Evolutionary conservation across 208 protist genomes (phyloP).

Genomic region (Histomonas meleagridis): DNA sequence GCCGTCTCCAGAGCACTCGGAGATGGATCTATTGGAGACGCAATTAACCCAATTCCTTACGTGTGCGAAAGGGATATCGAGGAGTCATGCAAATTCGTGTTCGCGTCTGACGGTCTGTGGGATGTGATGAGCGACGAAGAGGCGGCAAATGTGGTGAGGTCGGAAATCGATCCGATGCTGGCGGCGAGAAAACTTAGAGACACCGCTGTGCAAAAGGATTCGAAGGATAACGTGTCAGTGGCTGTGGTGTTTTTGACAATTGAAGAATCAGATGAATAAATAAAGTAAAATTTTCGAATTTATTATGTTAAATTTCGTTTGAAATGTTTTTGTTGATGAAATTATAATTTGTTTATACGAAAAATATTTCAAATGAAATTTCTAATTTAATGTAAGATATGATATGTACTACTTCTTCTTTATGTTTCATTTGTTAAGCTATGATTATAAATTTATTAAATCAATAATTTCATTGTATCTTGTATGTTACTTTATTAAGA

Average conservation of each 20-base stretch:
- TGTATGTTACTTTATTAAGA: too few relatives aligned
- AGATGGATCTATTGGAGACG: neutral
- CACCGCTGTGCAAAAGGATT: neutral
- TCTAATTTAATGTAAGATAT: too few relatives aligned
- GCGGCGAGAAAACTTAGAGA: neutral
- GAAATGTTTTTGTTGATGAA: too few relatives aligned
- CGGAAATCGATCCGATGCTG: neutral
- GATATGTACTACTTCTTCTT: too few relatives aligned
- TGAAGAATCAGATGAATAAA: too few relatives aligned
- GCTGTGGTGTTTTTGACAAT: neutral
- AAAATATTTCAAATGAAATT: too few relatives aligned
- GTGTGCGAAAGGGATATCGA: neutral
- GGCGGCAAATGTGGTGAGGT: neutral
- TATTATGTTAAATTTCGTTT: too few relatives aligned
- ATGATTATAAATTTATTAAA: too few relatives aligned
- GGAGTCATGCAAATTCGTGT: neutral
- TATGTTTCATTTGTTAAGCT: too few relatives aligned
- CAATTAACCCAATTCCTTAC: neutral
- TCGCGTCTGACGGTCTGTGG: conserved; percentile 20
- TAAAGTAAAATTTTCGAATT: too few relatives aligned
- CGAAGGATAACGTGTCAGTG: neutral
- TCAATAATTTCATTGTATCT: too few relatives aligned
- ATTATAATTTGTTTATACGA: too few relatives aligned
- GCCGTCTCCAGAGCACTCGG: neutral
- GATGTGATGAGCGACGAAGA: neutral